Conservation (phyloP, 345 rosid genomes). For the Eucalyptus erythrocorys region DNA sequence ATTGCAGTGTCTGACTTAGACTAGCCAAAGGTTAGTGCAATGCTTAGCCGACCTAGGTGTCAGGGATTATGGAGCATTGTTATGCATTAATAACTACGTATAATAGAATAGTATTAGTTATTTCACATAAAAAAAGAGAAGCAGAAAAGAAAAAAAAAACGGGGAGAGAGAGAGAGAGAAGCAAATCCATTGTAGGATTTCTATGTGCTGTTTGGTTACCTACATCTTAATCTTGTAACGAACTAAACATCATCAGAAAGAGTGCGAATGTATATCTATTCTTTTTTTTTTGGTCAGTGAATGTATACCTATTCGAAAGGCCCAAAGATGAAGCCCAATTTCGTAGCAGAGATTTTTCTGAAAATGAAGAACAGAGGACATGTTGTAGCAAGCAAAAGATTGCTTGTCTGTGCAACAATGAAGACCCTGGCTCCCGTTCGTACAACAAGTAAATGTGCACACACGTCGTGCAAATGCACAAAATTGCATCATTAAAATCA, state of each 20-base stretch:
- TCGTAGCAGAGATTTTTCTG: not conserved
- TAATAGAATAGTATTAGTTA: not conserved
- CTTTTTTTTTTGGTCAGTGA: no score
- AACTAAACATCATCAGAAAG: not conserved
- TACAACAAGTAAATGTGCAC: not conserved
- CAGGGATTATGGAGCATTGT: not conserved
- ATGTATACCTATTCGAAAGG: not conserved
- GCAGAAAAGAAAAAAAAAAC: not conserved
- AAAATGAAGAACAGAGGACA: not conserved
- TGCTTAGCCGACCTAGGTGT: not conserved
- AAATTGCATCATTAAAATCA: not conserved
- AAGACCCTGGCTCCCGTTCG: not conserved
- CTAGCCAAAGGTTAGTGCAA: not conserved
- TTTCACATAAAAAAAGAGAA: not conserved
- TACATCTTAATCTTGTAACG: not conserved
- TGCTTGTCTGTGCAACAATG: not conserved
- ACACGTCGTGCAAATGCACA: not conserved
- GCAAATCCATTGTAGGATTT: not conserved
- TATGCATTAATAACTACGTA: not conserved
- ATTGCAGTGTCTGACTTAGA: not conserved
- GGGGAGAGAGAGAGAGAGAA: not conserved
- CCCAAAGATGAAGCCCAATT: not conserved
- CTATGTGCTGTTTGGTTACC: not conserved
- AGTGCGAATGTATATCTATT: not conserved
- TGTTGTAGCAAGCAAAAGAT: not conserved